phyloP scores from a whole-genome alignment of 208 protist species.

The Crithidia expoeki region DNA sequence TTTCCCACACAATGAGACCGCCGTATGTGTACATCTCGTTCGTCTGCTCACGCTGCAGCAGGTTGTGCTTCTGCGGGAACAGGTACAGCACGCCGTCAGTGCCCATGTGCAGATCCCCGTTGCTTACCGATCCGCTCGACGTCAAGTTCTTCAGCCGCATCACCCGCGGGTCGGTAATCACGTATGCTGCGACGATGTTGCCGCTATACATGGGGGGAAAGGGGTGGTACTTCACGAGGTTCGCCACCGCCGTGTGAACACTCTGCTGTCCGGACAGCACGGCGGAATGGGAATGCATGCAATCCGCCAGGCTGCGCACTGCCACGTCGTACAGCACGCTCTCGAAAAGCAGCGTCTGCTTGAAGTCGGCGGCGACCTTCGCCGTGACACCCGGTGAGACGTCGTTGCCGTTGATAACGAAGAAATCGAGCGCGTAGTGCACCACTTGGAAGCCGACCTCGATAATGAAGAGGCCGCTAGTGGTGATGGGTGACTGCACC shows the following conservation, averaged over 20 bases:
- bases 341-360: conserved; percentile 74
- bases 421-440: conserved; percentile 89
- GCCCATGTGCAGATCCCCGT: conserved; percentile 25
- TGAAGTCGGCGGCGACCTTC: conserved; percentile 70
- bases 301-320: conserved; percentile 52
- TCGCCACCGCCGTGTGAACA: conserved; percentile 51
- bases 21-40: conserved; percentile 59
- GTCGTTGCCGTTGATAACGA: conserved; percentile 68
- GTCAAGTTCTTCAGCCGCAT: conserved; percentile 54
- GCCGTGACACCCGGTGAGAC: conserved; percentile 57
- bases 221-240: conserved; percentile 81
- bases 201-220: conserved; percentile 59
- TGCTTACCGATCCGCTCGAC: conserved; percentile 18
- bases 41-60: conserved; percentile 31
- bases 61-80: conserved; percentile 27
- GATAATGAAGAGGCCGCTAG: conserved; percentile 73
- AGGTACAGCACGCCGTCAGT: conserved; percentile 33
- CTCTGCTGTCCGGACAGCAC: conserved; percentile 49
- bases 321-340: conserved; percentile 81
- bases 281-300: conserved; percentile 33
- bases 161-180: conserved; percentile 67
- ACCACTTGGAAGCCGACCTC: conserved; percentile 89
- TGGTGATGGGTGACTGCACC: conserved; percentile 41
- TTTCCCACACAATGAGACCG: conserved; percentile 72
- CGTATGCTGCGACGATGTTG: conserved; percentile 60